phyloP scores from a whole-genome alignment of 2,329 filamentous ascomycete genomes.

The Botrytis sinoallii region DNA sequence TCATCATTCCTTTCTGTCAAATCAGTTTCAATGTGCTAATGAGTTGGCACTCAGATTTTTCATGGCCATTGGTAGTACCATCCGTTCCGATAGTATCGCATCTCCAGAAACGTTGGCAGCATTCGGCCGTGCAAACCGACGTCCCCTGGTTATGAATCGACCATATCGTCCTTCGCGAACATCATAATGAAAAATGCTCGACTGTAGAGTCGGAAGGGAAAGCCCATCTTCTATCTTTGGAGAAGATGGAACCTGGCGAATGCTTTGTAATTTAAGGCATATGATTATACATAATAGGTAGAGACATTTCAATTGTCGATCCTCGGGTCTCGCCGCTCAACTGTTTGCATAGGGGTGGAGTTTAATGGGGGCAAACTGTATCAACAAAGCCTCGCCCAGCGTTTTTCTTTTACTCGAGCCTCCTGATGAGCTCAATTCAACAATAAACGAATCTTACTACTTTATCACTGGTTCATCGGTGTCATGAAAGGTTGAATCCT shows the following conservation, averaged over 20 bases:
- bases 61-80: slow-evolving; percentile 97
- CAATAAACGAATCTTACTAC: neutral
- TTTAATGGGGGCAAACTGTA: slow-evolving; percentile 12
- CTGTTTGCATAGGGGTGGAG: slow-evolving; percentile 12
- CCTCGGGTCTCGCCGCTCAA: slow-evolving; percentile 12
- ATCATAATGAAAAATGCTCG: neutral
- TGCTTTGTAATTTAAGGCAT: slow-evolving; percentile 3
- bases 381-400: slow-evolving; percentile 4
- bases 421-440: slow-evolving; percentile 6
- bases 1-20: neutral
- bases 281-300: slow-evolving; percentile 3
- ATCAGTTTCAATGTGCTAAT: neutral
- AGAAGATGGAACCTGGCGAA: neutral
- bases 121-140: slow-evolving; percentile 70
- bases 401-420: neutral
- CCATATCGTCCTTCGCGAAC: slow-evolving; percentile 24
- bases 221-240: neutral
- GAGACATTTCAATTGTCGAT: neutral
- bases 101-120: slow-evolving; percentile 72
- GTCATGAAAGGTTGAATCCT: neutral
- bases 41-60: slow-evolving; percentile 64
- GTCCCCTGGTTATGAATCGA: slow-evolving; percentile 63
- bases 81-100: slow-evolving; percentile 72
- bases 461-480: neutral
- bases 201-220: neutral